Evolutionary conservation across 306 rosid species (phyloP), one percentile per base, ranked within the genome.

Genomic region (Ammopiptanthus mongolicus): DNA sequence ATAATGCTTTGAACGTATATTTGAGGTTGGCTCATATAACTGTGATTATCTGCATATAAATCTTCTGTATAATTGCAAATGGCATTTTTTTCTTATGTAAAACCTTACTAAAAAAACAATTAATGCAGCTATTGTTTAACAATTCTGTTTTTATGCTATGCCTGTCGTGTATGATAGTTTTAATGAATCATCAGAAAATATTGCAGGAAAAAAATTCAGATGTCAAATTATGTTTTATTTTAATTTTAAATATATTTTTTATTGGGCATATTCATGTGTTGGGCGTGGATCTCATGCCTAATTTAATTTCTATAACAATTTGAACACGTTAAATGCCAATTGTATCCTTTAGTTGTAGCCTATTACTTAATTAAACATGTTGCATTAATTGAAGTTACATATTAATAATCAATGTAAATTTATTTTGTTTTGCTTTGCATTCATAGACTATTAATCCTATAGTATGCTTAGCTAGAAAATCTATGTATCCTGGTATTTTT

Each of bases 401-500:
- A 55, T 31, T 19, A 33, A 31, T 53, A 13, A 10, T 44, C 70
- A 42, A 69, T 70, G 65, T 56, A 67, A 57, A 42, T 25, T n/a
- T 65, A 79, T 39, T 75, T 75, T 63, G 18, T 37, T 58, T 63
- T 21, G 61, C 58, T 5, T 69, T 19, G 19, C 25, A 39, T 68
- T 48, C 18, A 29, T 42, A 28, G 36, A 51, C 63, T 64, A 6
- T 37, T 44, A 29, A 61, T 73, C 46, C 46, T 57, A 44, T 72
- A 25, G 19, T 48, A 39, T 46, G 44, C 39, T 15, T 47, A 8
- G 47, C 18, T 28, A 22, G 33, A 23, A 63, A 5, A 21, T n/a
- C 62, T 64, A 7, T 23, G 8, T 51, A 53, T 31, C 36, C 42
- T 39, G 17, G 29, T 58, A 2, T 23, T 46, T 41, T 61, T 51